Percentiles rank a stretch among this genome's conserved stretches.
Evolutionary conservation across 108 stramenopile species (phyloP).

Genomic region (Epithemia pelagica): DNA sequence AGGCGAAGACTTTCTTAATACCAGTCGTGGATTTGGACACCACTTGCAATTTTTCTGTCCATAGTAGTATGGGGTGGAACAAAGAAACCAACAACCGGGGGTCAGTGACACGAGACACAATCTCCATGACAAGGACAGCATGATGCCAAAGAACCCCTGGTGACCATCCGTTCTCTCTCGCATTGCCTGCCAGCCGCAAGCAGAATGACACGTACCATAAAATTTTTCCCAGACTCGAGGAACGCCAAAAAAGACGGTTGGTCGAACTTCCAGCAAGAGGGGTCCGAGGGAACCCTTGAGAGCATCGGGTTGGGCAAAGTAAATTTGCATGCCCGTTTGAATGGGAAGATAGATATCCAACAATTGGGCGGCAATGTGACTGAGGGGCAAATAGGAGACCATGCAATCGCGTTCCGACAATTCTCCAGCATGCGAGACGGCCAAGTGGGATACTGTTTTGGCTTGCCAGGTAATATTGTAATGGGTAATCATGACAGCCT

Average conservation of each 20-base stretch:
- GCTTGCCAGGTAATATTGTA: conserved; percentile 68
- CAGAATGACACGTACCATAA: conserved; percentile 28
- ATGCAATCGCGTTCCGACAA: conserved; percentile 20
- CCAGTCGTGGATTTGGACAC: conserved; percentile 29
- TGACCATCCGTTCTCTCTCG: too few species aligned
- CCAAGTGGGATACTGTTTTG: conserved; percentile 12
- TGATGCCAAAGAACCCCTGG: too few species aligned
- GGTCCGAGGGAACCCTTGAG: conserved; percentile 49
- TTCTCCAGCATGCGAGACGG: conserved; percentile 5
- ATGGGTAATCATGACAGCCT: conserved; percentile 82
- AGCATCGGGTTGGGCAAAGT: conserved; percentile 74
- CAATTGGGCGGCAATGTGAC: conserved; percentile 51
- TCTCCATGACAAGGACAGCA: too few species aligned
- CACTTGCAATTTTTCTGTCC: conserved; percentile 58
- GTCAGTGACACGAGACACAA: too few species aligned
- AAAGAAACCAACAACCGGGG: too few species aligned
- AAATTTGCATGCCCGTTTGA: conserved; percentile 20
- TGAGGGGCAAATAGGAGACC: conserved; percentile 42
- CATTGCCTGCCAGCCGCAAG: too few species aligned
- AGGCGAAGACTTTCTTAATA: conserved; percentile 51
- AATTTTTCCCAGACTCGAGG: conserved; percentile 88
- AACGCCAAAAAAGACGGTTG: conserved; percentile 77
- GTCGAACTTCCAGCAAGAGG: conserved; percentile 52
- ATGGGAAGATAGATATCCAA: conserved; percentile 56
- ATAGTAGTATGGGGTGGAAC: background rate